Base-by-base conservation (phyloP, 371 early-diverging fungal species). In the Rhizopus sp. region DNA sequence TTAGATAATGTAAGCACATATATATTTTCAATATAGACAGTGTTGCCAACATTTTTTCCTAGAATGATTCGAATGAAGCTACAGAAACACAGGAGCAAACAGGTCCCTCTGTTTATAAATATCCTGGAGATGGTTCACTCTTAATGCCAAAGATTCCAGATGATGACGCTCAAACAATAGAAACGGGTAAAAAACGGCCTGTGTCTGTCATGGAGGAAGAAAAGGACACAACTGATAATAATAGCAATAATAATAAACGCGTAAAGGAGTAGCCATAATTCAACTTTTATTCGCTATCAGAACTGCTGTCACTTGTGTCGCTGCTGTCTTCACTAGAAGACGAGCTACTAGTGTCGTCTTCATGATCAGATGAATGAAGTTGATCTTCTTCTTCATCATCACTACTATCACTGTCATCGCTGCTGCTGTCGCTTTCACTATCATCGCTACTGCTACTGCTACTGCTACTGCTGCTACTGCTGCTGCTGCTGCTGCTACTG, bases 61-160 rank as follows among this genome's bases (percentile, higher is more conserved):
- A 42, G 42, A 15, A 17, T 42, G 49, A 49, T 5, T 30, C 13
- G 6, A 34, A 31, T n/a, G 12, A 50, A 12, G 29, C 30, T 13
- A 50, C 35, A 8, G 33, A 50, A 16, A 52, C 37, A 52, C 9
- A 7, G n/a, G 40, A 52, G 15, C 34, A 47, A 54, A 13, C 49
- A 33, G 44, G 53, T 30, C 59, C 64, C 51, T 49, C 60, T 29
- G 60, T 77, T 23, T 77, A 77, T 58, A 75, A 75, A 52, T 79
- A 71, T 48, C 73, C 75, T 32, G 72, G 68, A 13, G 79, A 79
- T 54, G 76, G 76, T 29, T 64, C 78, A 3, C 59, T 78, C 8
- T 53, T 78, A 7, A 78, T 70, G 67, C 70, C 70, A n/a, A 67
- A 70, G 45, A 60, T 70, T 3, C 70, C 66, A 32, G 70, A 69